Conservation (phyloP, 2,329 filamentous ascomycete genomes). For the Xylariaceae sp. region DNA sequence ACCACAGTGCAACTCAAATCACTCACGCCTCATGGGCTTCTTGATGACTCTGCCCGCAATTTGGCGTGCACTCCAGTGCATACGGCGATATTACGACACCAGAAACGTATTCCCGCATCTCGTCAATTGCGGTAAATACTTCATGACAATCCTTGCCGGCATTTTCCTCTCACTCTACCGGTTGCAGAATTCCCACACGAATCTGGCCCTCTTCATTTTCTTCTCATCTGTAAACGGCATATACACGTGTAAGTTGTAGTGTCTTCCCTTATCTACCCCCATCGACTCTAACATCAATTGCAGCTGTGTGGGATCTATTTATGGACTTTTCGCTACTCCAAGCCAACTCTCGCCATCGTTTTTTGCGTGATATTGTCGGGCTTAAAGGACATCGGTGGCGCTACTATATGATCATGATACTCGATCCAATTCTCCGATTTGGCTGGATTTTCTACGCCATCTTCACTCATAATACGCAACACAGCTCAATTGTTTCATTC, state of each 20-base stretch:
- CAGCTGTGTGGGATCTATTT: slow-evolving; percentile 84
- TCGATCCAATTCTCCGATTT: slow-evolving; percentile 85
- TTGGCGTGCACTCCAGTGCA: slow-evolving; percentile 86
- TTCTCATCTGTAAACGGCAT: slow-evolving; percentile 80
- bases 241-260: slow-evolving; percentile 64
- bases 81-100: slow-evolving; percentile 86
- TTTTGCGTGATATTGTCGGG: slow-evolving; percentile 74
- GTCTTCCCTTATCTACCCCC: not conserved
- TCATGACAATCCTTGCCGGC: slow-evolving; percentile 77
- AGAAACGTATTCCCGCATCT: slow-evolving; percentile 87
- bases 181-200: slow-evolving; percentile 56
- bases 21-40: slow-evolving; percentile 83
- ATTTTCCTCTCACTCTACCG: slow-evolving; percentile 80
- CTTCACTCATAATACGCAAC: slow-evolving; percentile 74
- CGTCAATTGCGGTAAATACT: slow-evolving; percentile 89
- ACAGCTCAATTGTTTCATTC: slow-evolving; percentile 81
- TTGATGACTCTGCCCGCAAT: slow-evolving; percentile 79
- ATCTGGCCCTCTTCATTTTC: slow-evolving; percentile 71
- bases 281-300: not conserved
- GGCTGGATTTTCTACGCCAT: slow-evolving; percentile 94
- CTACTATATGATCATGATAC: slow-evolving; percentile 81
- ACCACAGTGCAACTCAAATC: slow-evolving; percentile 75
- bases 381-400: slow-evolving; percentile 70
- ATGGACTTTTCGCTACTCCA: slow-evolving; percentile 97
- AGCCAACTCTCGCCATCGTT: slow-evolving; percentile 62